Evolutionary conservation across 2,329 filamentous ascomycete species (phyloP).

Genomic region (Fusarium domesticum): DNA sequence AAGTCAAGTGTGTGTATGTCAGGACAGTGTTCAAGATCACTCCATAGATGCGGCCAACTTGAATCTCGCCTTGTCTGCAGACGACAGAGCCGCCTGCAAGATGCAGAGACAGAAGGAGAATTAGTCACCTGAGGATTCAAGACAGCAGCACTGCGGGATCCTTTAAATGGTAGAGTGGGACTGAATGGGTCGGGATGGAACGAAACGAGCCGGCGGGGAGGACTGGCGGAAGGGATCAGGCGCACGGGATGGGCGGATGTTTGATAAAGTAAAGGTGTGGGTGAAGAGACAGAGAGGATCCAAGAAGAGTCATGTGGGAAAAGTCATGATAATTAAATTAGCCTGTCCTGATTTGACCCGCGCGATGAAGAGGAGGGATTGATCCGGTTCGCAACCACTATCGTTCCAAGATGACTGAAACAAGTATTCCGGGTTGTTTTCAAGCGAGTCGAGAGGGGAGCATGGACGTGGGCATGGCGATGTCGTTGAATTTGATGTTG

Average conservation of each 20-base stretch:
- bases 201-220: constrained; percentile 18
- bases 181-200: constrained; percentile 19
- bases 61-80: neutral
- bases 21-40: neutral
- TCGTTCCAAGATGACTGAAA: constrained; percentile 1
- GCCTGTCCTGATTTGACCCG: constrained; percentile 18
- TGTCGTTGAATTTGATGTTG: constrained; percentile 6
- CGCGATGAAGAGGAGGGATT: constrained; percentile 4
- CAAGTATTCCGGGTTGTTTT: constrained; percentile 1
- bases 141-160: constrained; percentile 16
- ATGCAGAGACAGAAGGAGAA: neutral
- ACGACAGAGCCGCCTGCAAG: neutral
- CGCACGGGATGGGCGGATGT: neutral
- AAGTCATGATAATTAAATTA: constrained; percentile 19
- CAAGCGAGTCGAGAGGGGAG: neutral
- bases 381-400: constrained; percentile 2
- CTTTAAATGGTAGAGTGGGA: constrained; percentile 14
- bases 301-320: constrained; percentile 21
- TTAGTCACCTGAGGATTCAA: constrained; percentile 3
- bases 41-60: neutral
- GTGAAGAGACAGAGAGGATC: constrained; percentile 4
- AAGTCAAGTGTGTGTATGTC: too few relatives aligned
- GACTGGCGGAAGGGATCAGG: constrained; percentile 2
- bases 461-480: constrained; percentile 10
- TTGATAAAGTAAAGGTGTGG: constrained; percentile 8